Conservation (phyloP, 306 rosid genomes). For the Boehmeria nivea region DNA sequence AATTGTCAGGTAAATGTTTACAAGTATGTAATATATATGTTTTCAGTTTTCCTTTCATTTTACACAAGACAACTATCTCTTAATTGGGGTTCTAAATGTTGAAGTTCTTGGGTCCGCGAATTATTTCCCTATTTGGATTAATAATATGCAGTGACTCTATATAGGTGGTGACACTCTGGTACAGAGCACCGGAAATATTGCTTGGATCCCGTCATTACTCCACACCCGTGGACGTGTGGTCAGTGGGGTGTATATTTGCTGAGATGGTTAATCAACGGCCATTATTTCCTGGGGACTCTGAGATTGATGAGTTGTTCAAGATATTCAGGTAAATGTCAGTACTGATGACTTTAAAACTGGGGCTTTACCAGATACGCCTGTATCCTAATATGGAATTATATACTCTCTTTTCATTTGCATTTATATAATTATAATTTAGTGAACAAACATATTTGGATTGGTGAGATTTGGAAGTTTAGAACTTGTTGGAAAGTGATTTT, state of each 20-base stretch:
- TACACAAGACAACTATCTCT: neutral
- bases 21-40: no score
- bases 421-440: neutral
- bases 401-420: neutral
- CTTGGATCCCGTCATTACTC: slow-evolving; percentile 99
- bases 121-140: slow-evolving; percentile 10
- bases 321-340: slow-evolving; percentile 72
- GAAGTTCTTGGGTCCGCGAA: slow-evolving; percentile 2
- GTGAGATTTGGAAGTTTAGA: neutral
- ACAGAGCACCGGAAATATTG: slow-evolving; percentile 97
- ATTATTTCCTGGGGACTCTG: slow-evolving; percentile 97
- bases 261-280: slow-evolving; percentile 94
- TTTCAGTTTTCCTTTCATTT: neutral
- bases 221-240: slow-evolving; percentile 98
- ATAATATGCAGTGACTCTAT: slow-evolving; percentile 18
- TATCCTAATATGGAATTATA: neutral
- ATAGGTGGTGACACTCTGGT: slow-evolving; percentile 98
- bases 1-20: no score
- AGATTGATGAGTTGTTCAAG: slow-evolving; percentile 93
- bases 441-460: neutral
- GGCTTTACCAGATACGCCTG: no score
- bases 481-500: neutral
- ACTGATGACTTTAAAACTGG: neutral
- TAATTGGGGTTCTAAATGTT: neutral
- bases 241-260: slow-evolving; percentile 98